Percentiles rank a stretch among this genome's conserved stretches.
These are phyloP conservation scores for Neonectria faginata DNA, from an alignment of 2,329 filamentous ascomycete genomes.

Conservation along the genomic window DNA sequence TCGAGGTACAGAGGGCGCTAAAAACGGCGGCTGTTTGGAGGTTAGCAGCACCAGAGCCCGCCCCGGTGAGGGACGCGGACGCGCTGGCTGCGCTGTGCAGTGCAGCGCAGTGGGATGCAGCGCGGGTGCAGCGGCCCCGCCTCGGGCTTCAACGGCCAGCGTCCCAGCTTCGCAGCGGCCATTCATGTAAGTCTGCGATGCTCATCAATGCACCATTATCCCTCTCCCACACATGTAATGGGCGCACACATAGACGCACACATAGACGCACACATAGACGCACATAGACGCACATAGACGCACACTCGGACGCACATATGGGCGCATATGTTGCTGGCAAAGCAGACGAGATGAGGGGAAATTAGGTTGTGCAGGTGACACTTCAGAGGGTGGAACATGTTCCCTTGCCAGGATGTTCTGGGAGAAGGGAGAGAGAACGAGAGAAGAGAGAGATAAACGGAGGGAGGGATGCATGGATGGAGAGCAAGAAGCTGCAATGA, in stretches of 20 bases:
- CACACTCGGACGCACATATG: not conserved
- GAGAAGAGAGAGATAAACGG: not conserved
- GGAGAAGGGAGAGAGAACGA: conserved; percentile 6
- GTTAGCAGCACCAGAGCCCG: not conserved
- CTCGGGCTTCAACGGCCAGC: conserved; percentile 4
- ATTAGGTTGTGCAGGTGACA: conserved; percentile 21
- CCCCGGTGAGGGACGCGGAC: not conserved
- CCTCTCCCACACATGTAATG: not conserved
- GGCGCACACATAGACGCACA: not conserved
- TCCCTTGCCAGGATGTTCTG: conserved; percentile 22
- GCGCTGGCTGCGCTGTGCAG: not conserved
- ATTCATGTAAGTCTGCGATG: conserved; percentile 7
- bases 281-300: conserved; percentile 6
- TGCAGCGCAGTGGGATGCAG: not conserved
- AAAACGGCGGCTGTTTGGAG: not conserved
- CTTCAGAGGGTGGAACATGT: conserved; percentile 23
- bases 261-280: conserved; percentile 1
- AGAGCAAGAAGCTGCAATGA: conserved; percentile 5
- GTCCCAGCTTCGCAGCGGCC: not conserved
- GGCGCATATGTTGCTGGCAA: conserved; percentile 10
- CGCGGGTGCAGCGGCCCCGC: conserved; percentile 10
- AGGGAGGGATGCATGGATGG: not conserved
- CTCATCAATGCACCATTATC: conserved; percentile 1
- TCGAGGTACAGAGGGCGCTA: not conserved
- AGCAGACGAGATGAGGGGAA: conserved; percentile 13